phyloP scores from a whole-genome alignment of 176 grass and related monocot species.

The Triticum monococcum region DNA sequence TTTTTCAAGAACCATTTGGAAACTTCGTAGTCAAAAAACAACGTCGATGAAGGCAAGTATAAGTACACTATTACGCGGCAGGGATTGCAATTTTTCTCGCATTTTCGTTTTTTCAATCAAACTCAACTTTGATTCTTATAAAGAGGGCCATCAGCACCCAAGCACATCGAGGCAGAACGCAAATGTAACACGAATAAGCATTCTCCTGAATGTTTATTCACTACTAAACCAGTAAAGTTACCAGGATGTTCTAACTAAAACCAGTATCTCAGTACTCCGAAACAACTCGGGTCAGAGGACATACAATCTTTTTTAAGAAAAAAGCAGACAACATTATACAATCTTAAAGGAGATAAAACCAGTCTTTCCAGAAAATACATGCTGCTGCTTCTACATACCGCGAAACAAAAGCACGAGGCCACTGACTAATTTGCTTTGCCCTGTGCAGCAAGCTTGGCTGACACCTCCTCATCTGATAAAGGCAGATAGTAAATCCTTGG shows the following conservation, averaged over 20 bases:
- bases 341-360: not conserved
- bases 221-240: not conserved
- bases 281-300: not conserved
- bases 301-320: not conserved
- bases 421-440: conserved; percentile 51
- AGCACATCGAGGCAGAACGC: not conserved
- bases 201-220: conserved; percentile 1
- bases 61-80: not conserved
- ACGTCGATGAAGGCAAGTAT: not conserved
- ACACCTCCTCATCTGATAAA: conserved; percentile 87
- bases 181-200: not conserved
- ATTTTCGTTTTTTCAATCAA: not conserved
- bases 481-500: conserved; percentile 96
- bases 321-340: no score
- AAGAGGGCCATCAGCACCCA: not conserved
- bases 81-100: not conserved
- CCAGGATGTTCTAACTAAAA: not conserved
- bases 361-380: not conserved
- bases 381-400: conserved; percentile 33
- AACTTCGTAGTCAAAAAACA: not conserved
- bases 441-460: conserved; percentile 61
- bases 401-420: not conserved
- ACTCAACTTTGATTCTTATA: not conserved
- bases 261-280: not conserved
- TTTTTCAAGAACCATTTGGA: no score